These are phyloP conservation scores for Tolypocladium endophyticum DNA, from an alignment of 2,329 filamentous ascomycete species.

Conservation along the genomic window DNA sequence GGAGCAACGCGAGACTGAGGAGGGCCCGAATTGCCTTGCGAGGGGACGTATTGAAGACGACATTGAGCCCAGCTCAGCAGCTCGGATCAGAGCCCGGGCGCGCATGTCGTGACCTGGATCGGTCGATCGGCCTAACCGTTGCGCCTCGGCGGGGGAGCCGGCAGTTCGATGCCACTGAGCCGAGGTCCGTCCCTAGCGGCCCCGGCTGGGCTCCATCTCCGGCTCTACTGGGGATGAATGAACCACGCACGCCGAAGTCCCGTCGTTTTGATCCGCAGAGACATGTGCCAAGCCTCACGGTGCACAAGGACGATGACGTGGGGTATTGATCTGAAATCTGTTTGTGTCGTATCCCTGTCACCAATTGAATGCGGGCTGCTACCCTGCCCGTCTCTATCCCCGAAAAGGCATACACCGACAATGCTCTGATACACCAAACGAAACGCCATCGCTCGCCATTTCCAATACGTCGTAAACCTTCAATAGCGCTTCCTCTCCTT, in stretches of 20 bases:
- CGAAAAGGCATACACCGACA: background rate
- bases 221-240: background rate
- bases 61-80: background rate
- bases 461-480: background rate
- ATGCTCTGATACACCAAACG: background rate
- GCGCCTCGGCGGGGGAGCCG: background rate
- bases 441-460: background rate
- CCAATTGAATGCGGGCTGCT: background rate
- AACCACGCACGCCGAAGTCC: background rate
- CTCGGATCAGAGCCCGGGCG: background rate
- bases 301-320: background rate
- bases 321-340: background rate
- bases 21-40: background rate
- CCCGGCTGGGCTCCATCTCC: background rate
- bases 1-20: background rate
- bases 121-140: background rate
- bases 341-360: background rate
- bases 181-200: slow-evolving; percentile 3
- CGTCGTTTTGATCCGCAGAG: background rate
- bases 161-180: background rate
- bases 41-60: background rate
- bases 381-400: background rate
- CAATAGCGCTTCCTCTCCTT: slow-evolving; percentile 39
- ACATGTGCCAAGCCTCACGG: background rate
- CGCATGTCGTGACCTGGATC: background rate